Conservation (phyloP, 2,329 filamentous ascomycete species). For the Fusarium scirpi region DNA sequence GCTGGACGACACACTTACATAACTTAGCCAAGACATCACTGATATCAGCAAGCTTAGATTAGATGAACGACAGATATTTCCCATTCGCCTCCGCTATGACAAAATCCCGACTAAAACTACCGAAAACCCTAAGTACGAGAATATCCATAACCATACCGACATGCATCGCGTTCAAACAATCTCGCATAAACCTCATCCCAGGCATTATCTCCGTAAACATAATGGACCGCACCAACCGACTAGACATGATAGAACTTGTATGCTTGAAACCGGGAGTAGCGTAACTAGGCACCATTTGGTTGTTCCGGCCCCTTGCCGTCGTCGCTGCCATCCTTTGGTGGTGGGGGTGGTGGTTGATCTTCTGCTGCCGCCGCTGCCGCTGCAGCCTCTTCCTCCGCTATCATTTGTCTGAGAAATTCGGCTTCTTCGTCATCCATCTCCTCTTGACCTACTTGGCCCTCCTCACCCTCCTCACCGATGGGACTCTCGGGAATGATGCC, state of each 20-base stretch:
- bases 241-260: conserved; percentile 12
- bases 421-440: conserved; percentile 29
- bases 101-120: conserved; percentile 35
- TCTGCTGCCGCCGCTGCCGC: background rate
- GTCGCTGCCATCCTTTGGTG: conserved; percentile 38
- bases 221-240: background rate
- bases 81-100: conserved; percentile 54
- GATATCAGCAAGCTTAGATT: background rate
- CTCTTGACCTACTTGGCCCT: conserved; percentile 36
- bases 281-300: conserved; percentile 36
- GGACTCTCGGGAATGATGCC: conserved; percentile 62
- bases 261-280: background rate
- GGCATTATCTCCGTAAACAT: conserved; percentile 40
- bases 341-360: conserved; percentile 23
- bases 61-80: conserved; percentile 24
- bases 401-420: conserved; percentile 26
- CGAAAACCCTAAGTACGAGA: conserved; percentile 31
- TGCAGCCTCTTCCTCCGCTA: conserved; percentile 13
- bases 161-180: conserved; percentile 34
- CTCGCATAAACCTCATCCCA: conserved; percentile 35
- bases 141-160: conserved; percentile 35
- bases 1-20: background rate
- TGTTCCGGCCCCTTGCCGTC: conserved; percentile 34
- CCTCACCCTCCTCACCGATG: conserved; percentile 54
- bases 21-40: background rate